Percentiles rank a stretch among this genome's conserved stretches.
Evolutionary conservation across 2,329 filamentous ascomycete genomes (phyloP).

Genomic region (Dactylellina haptotyla): DNA sequence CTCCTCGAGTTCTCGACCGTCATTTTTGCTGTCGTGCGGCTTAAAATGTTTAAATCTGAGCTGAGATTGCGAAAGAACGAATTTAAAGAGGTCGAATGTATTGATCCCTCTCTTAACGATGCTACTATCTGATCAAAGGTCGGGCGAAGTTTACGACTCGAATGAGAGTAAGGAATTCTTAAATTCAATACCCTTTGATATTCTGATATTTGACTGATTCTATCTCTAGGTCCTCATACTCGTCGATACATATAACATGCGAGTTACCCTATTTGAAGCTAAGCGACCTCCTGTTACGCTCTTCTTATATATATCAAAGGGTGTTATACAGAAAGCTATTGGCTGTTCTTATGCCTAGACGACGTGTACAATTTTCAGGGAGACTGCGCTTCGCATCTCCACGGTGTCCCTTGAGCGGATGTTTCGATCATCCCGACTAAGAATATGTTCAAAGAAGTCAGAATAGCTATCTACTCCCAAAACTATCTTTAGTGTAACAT

Average conservation of each 20-base stretch:
- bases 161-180: too few species aligned
- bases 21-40: too few species aligned
- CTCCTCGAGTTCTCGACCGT: too few species aligned
- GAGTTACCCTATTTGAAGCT: conserved; percentile 60
- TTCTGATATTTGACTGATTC: not conserved
- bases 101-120: too few species aligned
- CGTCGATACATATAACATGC: conserved; percentile 60
- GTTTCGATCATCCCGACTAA: conserved; percentile 59
- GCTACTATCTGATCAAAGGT: too few species aligned
- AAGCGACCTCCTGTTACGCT: conserved; percentile 62
- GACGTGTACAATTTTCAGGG: conserved; percentile 62
- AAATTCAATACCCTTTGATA: too few species aligned
- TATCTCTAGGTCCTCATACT: conserved; percentile 60
- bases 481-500: too few species aligned
- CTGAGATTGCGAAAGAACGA: too few species aligned
- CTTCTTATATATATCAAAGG: conserved; percentile 63
- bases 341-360: conserved; percentile 65
- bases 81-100: too few species aligned
- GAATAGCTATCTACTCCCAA: conserved; percentile 14
- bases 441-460: conserved; percentile 59
- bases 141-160: too few species aligned
- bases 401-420: conserved; percentile 61
- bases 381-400: conserved; percentile 64
- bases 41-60: too few species aligned
- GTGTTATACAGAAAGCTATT: conserved; percentile 64